Evolutionary conservation across 495 filamentous ascomycete species (phyloP).

Genomic region (Hyaloscypha finlandica): DNA sequence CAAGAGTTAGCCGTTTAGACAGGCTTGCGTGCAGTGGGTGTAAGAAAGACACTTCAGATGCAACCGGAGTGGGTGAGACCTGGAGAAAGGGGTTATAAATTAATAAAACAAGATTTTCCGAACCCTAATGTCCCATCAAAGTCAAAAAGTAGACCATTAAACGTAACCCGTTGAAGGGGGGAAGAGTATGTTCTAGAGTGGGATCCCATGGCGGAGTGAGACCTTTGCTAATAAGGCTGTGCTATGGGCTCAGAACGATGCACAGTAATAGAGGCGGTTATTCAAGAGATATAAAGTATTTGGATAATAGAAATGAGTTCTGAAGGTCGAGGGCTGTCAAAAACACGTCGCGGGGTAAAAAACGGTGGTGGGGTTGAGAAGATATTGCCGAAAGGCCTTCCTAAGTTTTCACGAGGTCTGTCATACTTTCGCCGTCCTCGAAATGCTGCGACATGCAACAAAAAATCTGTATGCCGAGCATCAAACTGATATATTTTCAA

Average conservation of each 20-base stretch:
- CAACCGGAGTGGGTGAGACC: background rate
- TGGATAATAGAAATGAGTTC: background rate
- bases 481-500: background rate
- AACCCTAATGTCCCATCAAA: constrained; percentile 53
- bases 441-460: constrained; percentile 32
- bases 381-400: constrained; percentile 8
- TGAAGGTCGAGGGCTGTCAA: constrained; percentile 11
- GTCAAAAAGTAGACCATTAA: constrained; percentile 84
- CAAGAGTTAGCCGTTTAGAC: background rate
- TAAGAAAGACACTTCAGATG: background rate
- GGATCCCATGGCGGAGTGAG: constrained; percentile 24
- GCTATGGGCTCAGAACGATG: background rate
- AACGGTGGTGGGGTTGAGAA: constrained; percentile 25
- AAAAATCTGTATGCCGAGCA: constrained; percentile 12
- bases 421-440: constrained; percentile 13
- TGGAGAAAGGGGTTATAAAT: background rate
- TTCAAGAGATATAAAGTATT: background rate
- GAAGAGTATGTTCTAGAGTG: constrained; percentile 11
- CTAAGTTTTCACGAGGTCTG: constrained; percentile 13
- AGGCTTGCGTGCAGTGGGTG: background rate
- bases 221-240: background rate
- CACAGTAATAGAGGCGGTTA: background rate
- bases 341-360: constrained; percentile 22
- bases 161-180: constrained; percentile 37
- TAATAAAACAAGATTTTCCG: background rate